These are phyloP conservation scores for Backusella circina DNA, from an alignment of 192 early-diverging fungal species.

Conservation along the genomic window DNA sequence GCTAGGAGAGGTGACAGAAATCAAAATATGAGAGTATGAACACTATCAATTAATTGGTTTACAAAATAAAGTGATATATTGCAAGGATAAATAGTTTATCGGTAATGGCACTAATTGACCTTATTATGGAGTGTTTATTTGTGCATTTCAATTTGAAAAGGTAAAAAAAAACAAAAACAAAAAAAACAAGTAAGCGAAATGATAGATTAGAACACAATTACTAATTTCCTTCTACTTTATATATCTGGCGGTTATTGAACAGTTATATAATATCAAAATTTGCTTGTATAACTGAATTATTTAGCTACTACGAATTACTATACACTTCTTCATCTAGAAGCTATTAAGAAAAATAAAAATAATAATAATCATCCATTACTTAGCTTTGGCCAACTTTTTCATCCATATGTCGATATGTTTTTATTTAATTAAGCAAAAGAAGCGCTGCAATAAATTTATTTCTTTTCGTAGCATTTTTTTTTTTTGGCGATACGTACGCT, in stretches of 20 bases:
- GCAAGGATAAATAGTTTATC: slow-evolving; percentile 70
- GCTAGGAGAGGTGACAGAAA: slow-evolving; percentile 48
- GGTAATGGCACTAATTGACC: slow-evolving; percentile 59
- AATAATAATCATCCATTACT: slow-evolving; percentile 20
- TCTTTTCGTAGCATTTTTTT: slow-evolving; percentile 46
- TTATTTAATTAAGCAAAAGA: slow-evolving; percentile 38
- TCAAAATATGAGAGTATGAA: slow-evolving; percentile 51
- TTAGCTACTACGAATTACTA: slow-evolving; percentile 77
- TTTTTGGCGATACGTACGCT: slow-evolving; percentile 21
- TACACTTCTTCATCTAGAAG: slow-evolving; percentile 57
- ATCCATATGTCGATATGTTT: slow-evolving; percentile 10
- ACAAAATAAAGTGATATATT: slow-evolving; percentile 58
- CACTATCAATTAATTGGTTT: slow-evolving; percentile 64
- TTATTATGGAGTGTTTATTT: slow-evolving; percentile 79
- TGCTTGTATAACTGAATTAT: slow-evolving; percentile 77
- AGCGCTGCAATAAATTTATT: slow-evolving; percentile 56
- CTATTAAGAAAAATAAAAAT: slow-evolving; percentile 9
- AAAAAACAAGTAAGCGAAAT: not conserved
- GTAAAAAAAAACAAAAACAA: slow-evolving; percentile 5
- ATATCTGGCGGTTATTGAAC: slow-evolving; percentile 59
- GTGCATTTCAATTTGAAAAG: slow-evolving; percentile 85
- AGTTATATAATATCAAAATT: slow-evolving; percentile 70
- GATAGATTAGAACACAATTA: not conserved
- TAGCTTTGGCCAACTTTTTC: slow-evolving; percentile 53
- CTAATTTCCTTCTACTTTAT: not conserved